Evolutionary conservation across 1,139 yeast species (phyloP).

Genomic region (Candida glucosophila): DNA sequence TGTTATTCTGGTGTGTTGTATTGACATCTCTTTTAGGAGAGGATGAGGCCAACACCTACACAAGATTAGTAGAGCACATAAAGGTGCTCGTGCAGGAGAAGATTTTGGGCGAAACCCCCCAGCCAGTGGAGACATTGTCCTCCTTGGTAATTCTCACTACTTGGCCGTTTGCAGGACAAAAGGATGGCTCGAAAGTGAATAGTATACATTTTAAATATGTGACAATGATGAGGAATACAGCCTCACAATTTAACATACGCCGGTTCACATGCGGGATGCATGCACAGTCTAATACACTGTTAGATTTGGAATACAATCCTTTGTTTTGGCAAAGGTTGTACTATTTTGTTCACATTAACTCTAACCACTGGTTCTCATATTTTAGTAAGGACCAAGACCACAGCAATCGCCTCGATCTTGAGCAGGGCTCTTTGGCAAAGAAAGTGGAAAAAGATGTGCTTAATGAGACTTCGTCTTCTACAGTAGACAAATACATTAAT

Average conservation of each 20-base stretch:
- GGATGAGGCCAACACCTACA: conserved; percentile 14
- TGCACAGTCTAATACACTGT: conserved; percentile 27
- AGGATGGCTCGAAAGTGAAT: conserved; percentile 22
- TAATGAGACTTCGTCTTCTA: conserved; percentile 4
- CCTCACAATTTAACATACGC: conserved; percentile 36
- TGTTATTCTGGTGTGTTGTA: conserved; percentile 36
- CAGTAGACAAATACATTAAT: conserved; percentile 29
- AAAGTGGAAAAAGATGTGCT: conserved; percentile 22
- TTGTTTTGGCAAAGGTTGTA: conserved; percentile 36
- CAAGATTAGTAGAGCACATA: conserved; percentile 22
- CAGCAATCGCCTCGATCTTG: no score
- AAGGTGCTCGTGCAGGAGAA: conserved; percentile 32
- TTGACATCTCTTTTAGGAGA: conserved; percentile 24
- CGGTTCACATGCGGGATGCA: no score
- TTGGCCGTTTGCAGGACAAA: conserved; percentile 36
- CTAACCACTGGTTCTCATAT: conserved; percentile 37
- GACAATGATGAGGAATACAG: conserved; percentile 31
- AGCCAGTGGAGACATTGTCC: conserved; percentile 33
- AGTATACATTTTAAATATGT: conserved; percentile 31
- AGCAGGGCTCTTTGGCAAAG: conserved; percentile 35
- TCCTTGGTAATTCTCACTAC: conserved; percentile 36
- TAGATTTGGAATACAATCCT: conserved; percentile 25
- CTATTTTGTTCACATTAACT: conserved; percentile 35
- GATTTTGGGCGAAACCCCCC: conserved; percentile 40
- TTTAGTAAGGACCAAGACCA: conserved; percentile 33